phyloP scores from a whole-genome alignment of 2,329 filamentous ascomycete genomes.

The Hypoxylon sp. region DNA sequence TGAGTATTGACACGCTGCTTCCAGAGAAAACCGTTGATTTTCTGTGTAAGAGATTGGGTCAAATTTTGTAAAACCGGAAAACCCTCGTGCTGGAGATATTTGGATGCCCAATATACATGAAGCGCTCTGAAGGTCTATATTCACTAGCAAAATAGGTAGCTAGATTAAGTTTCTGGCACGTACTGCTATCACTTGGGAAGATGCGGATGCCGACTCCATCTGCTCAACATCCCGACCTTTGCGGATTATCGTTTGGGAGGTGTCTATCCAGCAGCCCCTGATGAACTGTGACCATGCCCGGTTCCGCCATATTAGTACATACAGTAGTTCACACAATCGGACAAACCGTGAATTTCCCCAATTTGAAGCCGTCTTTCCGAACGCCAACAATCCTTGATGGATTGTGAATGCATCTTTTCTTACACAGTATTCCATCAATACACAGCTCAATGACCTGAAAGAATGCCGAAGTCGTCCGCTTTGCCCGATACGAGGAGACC shows the following conservation, averaged over 20 bases:
- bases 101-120: background rate
- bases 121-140: slow-evolving; percentile 19
- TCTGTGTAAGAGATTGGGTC: background rate
- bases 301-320: slow-evolving; percentile 45
- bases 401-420: slow-evolving; percentile 48
- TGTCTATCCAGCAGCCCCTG: slow-evolving; percentile 41
- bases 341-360: slow-evolving; percentile 37
- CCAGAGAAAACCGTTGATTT: too few species aligned
- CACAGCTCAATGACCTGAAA: slow-evolving; percentile 28
- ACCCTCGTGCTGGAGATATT: background rate
- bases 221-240: slow-evolving; percentile 11
- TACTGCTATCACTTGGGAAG: background rate
- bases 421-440: slow-evolving; percentile 32
- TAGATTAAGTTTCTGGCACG: slow-evolving; percentile 16
- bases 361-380: slow-evolving; percentile 46
- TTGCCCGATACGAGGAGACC: slow-evolving; percentile 90
- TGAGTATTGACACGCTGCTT: background rate
- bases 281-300: slow-evolving; percentile 37
- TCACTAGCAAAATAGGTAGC: slow-evolving; percentile 22
- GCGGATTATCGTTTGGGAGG: slow-evolving; percentile 20
- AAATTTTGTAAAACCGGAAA: background rate
- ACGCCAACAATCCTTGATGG: slow-evolving; percentile 47
- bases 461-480: slow-evolving; percentile 77
- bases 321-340: slow-evolving; percentile 43
- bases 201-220: background rate